Evolutionary conservation across 495 filamentous ascomycete species (phyloP).

Genomic region (Barbatosphaeria neglecta): DNA sequence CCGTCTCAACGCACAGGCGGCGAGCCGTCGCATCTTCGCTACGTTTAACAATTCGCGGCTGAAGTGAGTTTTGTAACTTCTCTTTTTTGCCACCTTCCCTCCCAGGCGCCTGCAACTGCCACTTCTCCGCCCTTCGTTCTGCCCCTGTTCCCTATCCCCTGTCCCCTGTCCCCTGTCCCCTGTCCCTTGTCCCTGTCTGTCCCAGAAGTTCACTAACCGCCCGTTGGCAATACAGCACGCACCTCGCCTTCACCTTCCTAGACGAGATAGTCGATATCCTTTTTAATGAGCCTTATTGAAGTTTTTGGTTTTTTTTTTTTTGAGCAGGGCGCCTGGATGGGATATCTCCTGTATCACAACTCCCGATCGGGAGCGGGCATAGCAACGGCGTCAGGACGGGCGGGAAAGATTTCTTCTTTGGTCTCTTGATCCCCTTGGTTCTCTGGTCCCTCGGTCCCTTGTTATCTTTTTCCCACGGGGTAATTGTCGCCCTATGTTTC

Average conservation of each 20-base stretch:
- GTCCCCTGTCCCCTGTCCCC: no score
- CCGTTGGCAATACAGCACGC: constrained; percentile 38
- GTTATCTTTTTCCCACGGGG: no score
- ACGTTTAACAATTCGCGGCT: constrained; percentile 67
- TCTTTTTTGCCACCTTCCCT: not conserved
- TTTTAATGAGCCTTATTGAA: constrained; percentile 40
- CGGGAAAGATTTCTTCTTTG: not conserved
- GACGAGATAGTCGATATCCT: constrained; percentile 68
- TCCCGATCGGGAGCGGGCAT: constrained; percentile 1
- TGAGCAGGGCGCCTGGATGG: constrained; percentile 34
- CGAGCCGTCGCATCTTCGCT: constrained; percentile 67
- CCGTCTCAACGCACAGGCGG: constrained; percentile 70
- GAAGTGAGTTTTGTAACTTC: constrained; percentile 53
- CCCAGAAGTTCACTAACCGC: constrained; percentile 4
- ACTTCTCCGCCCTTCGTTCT: not conserved
- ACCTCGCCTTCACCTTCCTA: constrained; percentile 65
- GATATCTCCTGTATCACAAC: constrained; percentile 53
- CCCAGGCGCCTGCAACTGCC: not conserved
- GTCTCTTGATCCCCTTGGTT: not conserved
- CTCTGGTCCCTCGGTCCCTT: not conserved
- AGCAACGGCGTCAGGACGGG: constrained; percentile 3
- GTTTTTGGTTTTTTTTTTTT: not conserved
- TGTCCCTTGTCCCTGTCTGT: no score
- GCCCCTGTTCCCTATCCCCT: no score
- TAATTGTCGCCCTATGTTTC: no score